phyloP scores from a whole-genome alignment of 2,329 filamentous ascomycete genomes.

The Beauveria pseudobassiana region DNA sequence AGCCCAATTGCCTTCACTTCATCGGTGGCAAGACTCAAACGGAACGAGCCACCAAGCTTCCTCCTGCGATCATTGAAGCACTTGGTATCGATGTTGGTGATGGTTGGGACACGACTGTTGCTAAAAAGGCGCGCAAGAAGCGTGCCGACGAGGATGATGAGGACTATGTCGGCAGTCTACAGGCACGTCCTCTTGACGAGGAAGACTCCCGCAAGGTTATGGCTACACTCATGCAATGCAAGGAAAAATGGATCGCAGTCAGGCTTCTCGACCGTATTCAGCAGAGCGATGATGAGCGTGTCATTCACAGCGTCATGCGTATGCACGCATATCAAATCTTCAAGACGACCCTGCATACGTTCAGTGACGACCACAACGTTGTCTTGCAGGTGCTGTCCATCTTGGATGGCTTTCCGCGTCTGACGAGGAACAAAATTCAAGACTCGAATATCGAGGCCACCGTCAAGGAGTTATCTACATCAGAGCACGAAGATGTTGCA shows the following conservation, averaged over 20 bases:
- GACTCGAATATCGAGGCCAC: conserved; percentile 90
- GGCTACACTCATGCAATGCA: conserved; percentile 93
- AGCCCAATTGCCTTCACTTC: conserved; percentile 89
- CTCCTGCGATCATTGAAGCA: conserved; percentile 83
- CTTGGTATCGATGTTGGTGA: conserved; percentile 91
- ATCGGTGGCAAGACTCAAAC: conserved; percentile 98
- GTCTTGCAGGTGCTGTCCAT: conserved; percentile 85
- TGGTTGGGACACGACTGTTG: conserved; percentile 82
- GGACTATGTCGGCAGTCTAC: conserved; percentile 86
- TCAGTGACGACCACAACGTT: conserved; percentile 83
- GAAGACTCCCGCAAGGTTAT: conserved; percentile 88
- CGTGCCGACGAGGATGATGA: conserved; percentile 87
- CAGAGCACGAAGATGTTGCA: conserved; percentile 67
- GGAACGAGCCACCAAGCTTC: conserved; percentile 85
- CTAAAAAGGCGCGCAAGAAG: conserved; percentile 89
- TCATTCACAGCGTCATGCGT: conserved; percentile 80
- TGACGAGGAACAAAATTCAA: conserved; percentile 94
- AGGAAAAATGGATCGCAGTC: conserved; percentile 98
- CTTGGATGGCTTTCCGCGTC: conserved; percentile 76
- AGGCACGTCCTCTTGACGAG: conserved; percentile 71
- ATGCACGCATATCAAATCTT: conserved; percentile 98
- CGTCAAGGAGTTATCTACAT: conserved; percentile 59
- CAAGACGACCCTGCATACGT: conserved; percentile 76
- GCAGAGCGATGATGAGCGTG: conserved; percentile 75
- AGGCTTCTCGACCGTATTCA: conserved; percentile 89